These are phyloP conservation scores for Backusella circina DNA, from an alignment of 192 early-diverging fungal species.

Conservation along the genomic window DNA sequence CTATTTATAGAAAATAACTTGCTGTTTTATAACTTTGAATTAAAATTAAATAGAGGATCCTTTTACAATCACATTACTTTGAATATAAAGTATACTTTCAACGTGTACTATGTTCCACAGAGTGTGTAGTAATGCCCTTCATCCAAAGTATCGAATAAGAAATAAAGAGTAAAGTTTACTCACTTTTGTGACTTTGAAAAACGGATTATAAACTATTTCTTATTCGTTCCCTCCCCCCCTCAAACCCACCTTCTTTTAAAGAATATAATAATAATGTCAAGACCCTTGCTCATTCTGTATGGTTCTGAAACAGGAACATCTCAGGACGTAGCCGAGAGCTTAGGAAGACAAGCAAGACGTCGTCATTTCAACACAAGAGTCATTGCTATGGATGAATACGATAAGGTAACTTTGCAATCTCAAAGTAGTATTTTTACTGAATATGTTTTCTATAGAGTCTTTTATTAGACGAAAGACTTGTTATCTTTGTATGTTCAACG, in stretches of 20 bases:
- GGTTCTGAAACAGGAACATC: constrained; percentile 93
- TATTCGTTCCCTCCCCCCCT: neutral
- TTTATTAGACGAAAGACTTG: constrained; percentile 56
- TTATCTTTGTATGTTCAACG: constrained; percentile 87
- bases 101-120: no score
- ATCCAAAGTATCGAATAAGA: no score
- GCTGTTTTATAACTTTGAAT: no score
- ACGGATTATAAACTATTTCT: neutral
- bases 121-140: no score
- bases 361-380: constrained; percentile 65
- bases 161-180: no score
- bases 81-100: no score
- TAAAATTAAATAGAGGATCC: no score
- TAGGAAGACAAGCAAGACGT: constrained; percentile 73
- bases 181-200: no score
- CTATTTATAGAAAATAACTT: neutral
- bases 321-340: constrained; percentile 83
- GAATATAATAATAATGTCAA: neutral
- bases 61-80: no score
- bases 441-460: constrained; percentile 39
- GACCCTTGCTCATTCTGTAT: constrained; percentile 72
- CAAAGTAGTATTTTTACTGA: neutral
- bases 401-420: constrained; percentile 39
- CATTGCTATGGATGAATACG: constrained; percentile 76
- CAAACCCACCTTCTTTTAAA: neutral